Evolutionary conservation across 2,329 filamentous ascomycete species (phyloP).

Genomic region (Zasmidium citrigriseum): DNA sequence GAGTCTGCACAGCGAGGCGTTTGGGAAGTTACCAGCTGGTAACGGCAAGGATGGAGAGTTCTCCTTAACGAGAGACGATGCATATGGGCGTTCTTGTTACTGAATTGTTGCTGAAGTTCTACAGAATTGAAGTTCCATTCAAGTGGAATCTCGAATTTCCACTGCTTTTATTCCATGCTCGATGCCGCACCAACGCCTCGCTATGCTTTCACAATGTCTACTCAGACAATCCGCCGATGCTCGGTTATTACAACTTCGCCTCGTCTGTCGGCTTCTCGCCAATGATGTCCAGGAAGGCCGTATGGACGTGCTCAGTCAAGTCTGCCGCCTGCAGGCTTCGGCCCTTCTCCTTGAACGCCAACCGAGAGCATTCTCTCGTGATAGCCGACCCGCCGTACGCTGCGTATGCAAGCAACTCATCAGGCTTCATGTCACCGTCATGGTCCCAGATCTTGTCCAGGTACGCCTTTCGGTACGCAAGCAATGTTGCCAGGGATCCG

Average conservation of each 20-base stretch:
- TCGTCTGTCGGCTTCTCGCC: constrained; percentile 58
- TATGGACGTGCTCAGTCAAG: constrained; percentile 85
- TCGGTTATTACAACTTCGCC: constrained; percentile 17
- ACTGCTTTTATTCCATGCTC: background rate
- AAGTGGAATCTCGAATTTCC: background rate
- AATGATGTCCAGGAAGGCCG: constrained; percentile 76
- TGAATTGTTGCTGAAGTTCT: background rate
- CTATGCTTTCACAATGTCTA: constrained; percentile 11
- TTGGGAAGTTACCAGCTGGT: background rate
- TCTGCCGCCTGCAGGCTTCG: constrained; percentile 90
- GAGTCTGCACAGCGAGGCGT: background rate
- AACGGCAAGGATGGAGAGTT: background rate
- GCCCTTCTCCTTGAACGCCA: constrained; percentile 83
- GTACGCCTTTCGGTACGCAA: constrained; percentile 88
- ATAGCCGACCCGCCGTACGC: constrained; percentile 86
- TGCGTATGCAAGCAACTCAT: constrained; percentile 68
- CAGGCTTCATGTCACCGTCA: constrained; percentile 54
- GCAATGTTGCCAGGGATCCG: constrained; percentile 76
- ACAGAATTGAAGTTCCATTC: background rate
- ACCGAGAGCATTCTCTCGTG: constrained; percentile 84
- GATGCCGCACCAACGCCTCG: constrained; percentile 8
- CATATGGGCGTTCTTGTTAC: background rate
- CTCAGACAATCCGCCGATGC: background rate
- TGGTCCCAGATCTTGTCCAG: constrained; percentile 76
- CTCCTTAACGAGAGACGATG: background rate